Evolutionary conservation across 208 protist genomes (phyloP), one percentile per base, ranked within the genome.

Genomic region (Leishmania mexicana): DNA sequence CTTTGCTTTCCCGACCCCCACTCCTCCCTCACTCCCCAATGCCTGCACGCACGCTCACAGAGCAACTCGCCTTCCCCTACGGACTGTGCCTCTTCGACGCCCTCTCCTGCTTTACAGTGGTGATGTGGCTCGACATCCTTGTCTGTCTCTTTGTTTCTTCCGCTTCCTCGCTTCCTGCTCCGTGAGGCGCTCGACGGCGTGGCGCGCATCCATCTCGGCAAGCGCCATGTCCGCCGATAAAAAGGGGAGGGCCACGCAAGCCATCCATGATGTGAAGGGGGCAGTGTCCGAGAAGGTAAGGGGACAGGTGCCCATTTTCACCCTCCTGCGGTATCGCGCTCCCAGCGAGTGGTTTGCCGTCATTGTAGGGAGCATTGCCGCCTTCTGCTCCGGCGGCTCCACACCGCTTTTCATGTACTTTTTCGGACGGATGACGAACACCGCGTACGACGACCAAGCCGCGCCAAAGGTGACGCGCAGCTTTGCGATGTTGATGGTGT

Each of bases 361-460:
- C 84, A 65, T 95, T 53, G 75, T 97, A 28, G 95, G 95, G 45
- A 75, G 47, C 47, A 71, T 96, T 72, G 88, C 88, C 0, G 93
- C 93, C 15, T 80, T 96, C 68, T 57, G 57, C 51, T 84, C 84
- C 75, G 95, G 95, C 60, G 92, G 83, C 7, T 77, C 89, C 42
- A 88, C 93, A 76, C 94, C 95, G 24, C 90, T 88, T 31, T 94
- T 98, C 57, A 95, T 93, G 45, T 93, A 96, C 76, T 79, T 96
- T 28, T 92, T 98, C 60, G 95, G 95, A 51, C 72, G 80, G 24
- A 86, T 98, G 42, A 93, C 96, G 42, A 92, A 96, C 65, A 87
- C 87, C 45, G 82, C 89, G 7, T 86, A 94, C 70, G 78, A 85
- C n/a, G 87, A 92, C 60, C 57, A 77, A 40, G n/a, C 15, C 0